Base-by-base conservation (phyloP, 441 rosid genomes). In the Croton setiger region DNA sequence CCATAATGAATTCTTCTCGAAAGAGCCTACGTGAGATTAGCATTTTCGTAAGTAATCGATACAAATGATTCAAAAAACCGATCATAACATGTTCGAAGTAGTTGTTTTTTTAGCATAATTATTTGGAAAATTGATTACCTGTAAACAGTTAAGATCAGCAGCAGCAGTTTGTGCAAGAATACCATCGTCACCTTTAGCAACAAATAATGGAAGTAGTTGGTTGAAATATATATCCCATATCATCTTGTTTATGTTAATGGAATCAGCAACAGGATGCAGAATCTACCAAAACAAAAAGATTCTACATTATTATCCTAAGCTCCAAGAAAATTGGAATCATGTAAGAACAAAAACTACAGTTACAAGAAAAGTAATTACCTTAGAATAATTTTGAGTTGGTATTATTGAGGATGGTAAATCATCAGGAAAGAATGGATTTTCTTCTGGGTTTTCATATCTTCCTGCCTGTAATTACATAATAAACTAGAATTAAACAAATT, bases 1-100 rank as follows among this genome's bases (percentile, higher is more conserved):
- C 98, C 97, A 0, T 84, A 93, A 74, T 93, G 97, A 64, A 91
- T 89, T 80, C 98, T 86, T 74, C 87, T 87, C 11, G 98, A 93
- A 20, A 93, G 76, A 58, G 89, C 96, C 97, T 90, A 80, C 68
- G 75, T 66, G 55, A 20, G 36, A 4, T 58, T 43, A 59, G 9
- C 17, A 53, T 15, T 60, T 27, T 58, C n/a, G 6, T 10, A 27
- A 27, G 31, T 27, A 27, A 27, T 27, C 31, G 31, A 27, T 27
- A 27, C 31, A 27, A 27, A 27, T 27, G 31, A 27, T 27, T 27
- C 31, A 27, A 0, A 27, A 27, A 27, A 27, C 31, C 31, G 31
- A 27, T 27, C 31, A 0, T 2, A 27, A 27, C 31, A 0, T 27
- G 31, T 27, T 2, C 31, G 2, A 27, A 51, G 39, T 13, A 11